These are phyloP conservation scores for Fraxinus floribunda DNA, from an alignment of 305 asterid genomes.

Conservation along the genomic window DNA sequence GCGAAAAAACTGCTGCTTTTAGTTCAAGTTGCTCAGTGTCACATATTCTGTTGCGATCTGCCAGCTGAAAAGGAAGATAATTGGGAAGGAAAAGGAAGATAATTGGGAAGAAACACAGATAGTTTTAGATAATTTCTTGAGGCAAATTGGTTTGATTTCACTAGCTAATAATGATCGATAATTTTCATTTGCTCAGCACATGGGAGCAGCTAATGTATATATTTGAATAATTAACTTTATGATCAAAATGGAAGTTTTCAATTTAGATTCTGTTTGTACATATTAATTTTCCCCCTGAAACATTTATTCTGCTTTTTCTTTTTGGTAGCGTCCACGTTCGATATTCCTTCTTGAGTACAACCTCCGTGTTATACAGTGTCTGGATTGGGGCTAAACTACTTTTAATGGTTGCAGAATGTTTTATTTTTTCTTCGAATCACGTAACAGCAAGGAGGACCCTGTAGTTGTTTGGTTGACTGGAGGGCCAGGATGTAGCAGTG, in stretches of 20 bases:
- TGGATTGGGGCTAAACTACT: constrained; percentile 22
- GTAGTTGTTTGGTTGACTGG: constrained; percentile 99
- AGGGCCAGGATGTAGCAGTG: constrained; percentile 99
- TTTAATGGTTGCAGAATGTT: constrained; percentile 66
- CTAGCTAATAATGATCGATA: neutral
- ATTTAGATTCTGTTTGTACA: neutral
- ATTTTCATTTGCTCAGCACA: neutral
- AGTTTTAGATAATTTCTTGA: neutral
- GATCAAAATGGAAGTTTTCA: neutral
- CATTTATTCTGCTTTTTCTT: neutral
- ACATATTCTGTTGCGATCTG: neutral
- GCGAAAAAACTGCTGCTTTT: neutral
- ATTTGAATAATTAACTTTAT: neutral
- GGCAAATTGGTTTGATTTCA: neutral
- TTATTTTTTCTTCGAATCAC: constrained; percentile 94
- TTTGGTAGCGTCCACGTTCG: neutral
- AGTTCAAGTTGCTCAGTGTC: neutral
- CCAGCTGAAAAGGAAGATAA: neutral
- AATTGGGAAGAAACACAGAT: neutral
- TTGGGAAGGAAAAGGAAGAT: too few relatives aligned
- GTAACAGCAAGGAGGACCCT: constrained; percentile 72
- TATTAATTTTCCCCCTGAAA: neutral
- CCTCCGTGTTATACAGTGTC: neutral
- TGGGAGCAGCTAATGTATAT: neutral
- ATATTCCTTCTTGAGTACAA: neutral